Evolutionary conservation across 106 monocot genomes (phyloP).

Genomic region (Acorus calamus): DNA sequence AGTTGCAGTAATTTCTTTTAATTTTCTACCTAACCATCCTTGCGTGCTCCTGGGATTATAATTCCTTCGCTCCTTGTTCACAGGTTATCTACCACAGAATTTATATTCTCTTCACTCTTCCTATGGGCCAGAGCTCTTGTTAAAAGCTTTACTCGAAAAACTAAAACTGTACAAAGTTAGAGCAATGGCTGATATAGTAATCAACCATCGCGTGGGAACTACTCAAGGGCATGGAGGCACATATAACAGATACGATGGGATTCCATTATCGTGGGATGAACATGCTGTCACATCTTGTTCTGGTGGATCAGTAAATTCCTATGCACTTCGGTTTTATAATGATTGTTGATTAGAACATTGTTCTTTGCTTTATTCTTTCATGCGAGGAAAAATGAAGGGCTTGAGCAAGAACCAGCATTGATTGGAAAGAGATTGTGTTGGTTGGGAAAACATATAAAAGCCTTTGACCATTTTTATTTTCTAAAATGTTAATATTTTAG

Average conservation of each 20-base stretch:
- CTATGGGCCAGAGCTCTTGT: constrained; percentile 48
- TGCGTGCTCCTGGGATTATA: background rate
- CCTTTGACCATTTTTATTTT: too few relatives aligned
- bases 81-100: constrained; percentile 86
- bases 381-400: too few relatives aligned
- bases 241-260: constrained; percentile 76
- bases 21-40: background rate
- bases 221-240: constrained; percentile 51
- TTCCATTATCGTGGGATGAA: constrained; percentile 78
- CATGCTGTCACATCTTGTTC: constrained; percentile 79
- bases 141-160: constrained; percentile 51
- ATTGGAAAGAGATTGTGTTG: too few relatives aligned
- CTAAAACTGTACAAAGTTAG: constrained; percentile 49
- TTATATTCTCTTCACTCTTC: constrained; percentile 62
- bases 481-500: too few relatives aligned
- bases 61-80: constrained; percentile 6
- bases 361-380: too few relatives aligned
- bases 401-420: too few relatives aligned
- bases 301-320: constrained; percentile 58
- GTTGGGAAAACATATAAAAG: too few relatives aligned
- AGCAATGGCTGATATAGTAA: constrained; percentile 88
- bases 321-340: background rate
- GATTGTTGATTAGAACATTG: too few relatives aligned
- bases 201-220: constrained; percentile 87
- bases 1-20: background rate